Base-by-base conservation (phyloP, 768 basidiomycete species). In the Imleria badia region DNA sequence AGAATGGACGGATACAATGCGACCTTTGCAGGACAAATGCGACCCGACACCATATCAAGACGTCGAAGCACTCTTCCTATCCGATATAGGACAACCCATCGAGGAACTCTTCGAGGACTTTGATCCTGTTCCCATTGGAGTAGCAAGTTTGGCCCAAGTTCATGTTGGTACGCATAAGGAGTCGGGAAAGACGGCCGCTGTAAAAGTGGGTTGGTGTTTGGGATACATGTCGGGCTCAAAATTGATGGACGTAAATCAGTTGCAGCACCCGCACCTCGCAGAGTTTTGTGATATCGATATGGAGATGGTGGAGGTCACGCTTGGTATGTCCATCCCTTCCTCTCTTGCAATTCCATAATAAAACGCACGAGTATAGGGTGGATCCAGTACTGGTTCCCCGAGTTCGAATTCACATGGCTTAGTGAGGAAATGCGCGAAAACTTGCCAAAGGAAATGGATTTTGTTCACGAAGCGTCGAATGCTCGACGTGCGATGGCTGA, bases 111-210 rank as follows among this genome's bases (percentile, higher is more conserved):
- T 98, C 64, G 82, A 84, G 13, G 83, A 92, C 55, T 96, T 98
- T 66, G 85, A 97, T 60, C 84, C 85, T 6, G 75, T 78, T 17
- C 97, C 97, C 8, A 91, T 98, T 42, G 97, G 97, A 3, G 94
- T 98, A 15, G 97, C 97, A 13, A 96, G 93, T 63, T 73, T 98
- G 35, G 97, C 97, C 6, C 97, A 99, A 71, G 97, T 98, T 15
- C 97, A 98, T 71, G 81, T 88, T 19, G 97, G 86, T 5, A 81
- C 72, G 14, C 85, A 91, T 57, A 81, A 82, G 47, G 76, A 81
- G 45, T 85, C 87, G 6, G 89, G 91, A 3, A 79, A 80, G 68
- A 73, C 75, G 51, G 94, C 94, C 26, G 97, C 97, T 9, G 89
- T 98, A 47, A 96, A 95, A 74, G 88, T 88, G 56, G 31, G 72